Evolutionary conservation across 371 early-diverging fungal species (phyloP), one percentile per base, ranked within the genome.

Genomic region (Mortierella sp.): DNA sequence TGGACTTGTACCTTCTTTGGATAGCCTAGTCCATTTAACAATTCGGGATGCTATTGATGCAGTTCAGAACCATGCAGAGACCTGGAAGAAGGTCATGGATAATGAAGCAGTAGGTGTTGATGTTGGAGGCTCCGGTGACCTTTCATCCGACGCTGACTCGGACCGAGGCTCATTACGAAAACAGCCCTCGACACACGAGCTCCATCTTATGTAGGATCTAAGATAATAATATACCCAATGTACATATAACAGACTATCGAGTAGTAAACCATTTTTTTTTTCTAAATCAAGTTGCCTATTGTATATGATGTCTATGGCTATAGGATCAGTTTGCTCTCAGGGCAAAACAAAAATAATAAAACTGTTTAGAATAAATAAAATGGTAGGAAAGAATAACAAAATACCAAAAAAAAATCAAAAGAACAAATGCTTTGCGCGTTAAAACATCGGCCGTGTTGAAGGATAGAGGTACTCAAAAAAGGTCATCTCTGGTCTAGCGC

Each of bases 381-480:
- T 20, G 22, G 39, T n/a, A 59, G 45, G 43, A 58, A 26, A 20
- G 28, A 1, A 66, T 20, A 11, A 11, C 0, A 63, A 45, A 16
- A 45, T n/a, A 5, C 26, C 16, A 62, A 26, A 47, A 62, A 26
- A 5, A 9, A 40, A 39, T 20, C 4, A 62, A 40, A 62, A 35
- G 12, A 2, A 18, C 5, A 5, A 9, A n/a, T 14, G 62, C 30
- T n/a, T 45, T 9, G 20, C 18, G 22, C 37, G 5, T 62, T 59
- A 81, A 49, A 75, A 73, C 32, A 73, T 30, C 11, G 73, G 62
- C 9, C 66, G 62, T 14, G 73, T 81, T 10, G 83, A 63, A 10
- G 83, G 83, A 26, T 77, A 83, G 26, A 83, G 71, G 40, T 83
- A 83, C 58, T 83, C 83, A 40, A 83, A 83, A 51, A 83, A 83